Evolutionary conservation across 495 filamentous ascomycete genomes (phyloP).

Genomic region (Daldinia childiae): DNA sequence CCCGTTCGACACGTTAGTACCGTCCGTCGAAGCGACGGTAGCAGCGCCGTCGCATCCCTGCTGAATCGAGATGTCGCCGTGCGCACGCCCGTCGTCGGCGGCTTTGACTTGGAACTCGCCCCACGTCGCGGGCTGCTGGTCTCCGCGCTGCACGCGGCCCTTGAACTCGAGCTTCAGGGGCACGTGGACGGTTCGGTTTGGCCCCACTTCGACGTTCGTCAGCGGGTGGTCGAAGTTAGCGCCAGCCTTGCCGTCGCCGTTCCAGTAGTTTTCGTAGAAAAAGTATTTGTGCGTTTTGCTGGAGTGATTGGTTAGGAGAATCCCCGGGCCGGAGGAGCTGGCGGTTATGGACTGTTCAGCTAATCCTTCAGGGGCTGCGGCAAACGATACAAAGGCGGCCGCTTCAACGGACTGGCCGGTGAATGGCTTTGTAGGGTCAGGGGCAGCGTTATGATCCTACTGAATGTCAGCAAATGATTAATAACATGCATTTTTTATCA

Average conservation of each 20-base stretch:
- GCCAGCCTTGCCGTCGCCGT: slow-evolving; percentile 54
- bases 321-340: slow-evolving; percentile 44
- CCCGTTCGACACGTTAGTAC: slow-evolving; percentile 46
- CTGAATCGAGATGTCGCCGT: slow-evolving; percentile 55
- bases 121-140: slow-evolving; percentile 53
- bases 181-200: slow-evolving; percentile 46
- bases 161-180: slow-evolving; percentile 49
- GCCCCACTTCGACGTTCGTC: slow-evolving; percentile 46
- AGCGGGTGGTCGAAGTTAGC: slow-evolving; percentile 57
- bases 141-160: slow-evolving; percentile 56
- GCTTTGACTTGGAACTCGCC: slow-evolving; percentile 56
- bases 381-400: neutral
- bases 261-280: slow-evolving; percentile 56
- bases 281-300: slow-evolving; percentile 44
- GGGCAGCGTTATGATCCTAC: slow-evolving; percentile 52
- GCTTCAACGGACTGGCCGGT: slow-evolving; percentile 22
- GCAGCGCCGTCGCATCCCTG: slow-evolving; percentile 58
- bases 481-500: neutral
- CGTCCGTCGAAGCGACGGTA: slow-evolving; percentile 52
- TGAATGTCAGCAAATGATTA: slow-evolving; percentile 9
- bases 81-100: slow-evolving; percentile 50
- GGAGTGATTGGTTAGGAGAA: slow-evolving; percentile 50
- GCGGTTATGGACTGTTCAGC: neutral
- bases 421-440: slow-evolving; percentile 34
- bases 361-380: neutral